These are phyloP conservation scores for Botryotinia narcissicola DNA, from an alignment of 2,329 filamentous ascomycete genomes.

Conservation along the genomic window DNA sequence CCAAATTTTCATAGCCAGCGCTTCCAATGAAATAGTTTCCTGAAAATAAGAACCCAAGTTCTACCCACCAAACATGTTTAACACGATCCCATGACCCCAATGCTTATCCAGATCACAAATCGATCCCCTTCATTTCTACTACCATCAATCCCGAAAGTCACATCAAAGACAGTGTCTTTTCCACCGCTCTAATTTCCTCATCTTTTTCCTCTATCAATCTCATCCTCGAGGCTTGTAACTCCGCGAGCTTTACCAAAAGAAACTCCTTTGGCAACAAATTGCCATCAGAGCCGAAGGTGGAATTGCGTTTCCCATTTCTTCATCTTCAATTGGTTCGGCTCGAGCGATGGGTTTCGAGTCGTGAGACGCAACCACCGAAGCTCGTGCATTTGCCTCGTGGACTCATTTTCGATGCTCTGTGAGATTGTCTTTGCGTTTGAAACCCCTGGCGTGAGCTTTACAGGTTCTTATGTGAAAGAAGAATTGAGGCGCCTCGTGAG, in stretches of 20 bases:
- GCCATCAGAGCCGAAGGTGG: too few species aligned
- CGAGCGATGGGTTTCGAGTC: too few species aligned
- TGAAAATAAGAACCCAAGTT: not conserved
- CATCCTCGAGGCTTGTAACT: not conserved
- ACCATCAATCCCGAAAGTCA: not conserved
- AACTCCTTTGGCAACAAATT: not conserved
- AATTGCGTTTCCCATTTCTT: not conserved
- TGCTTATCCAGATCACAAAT: not conserved
- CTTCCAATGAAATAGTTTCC: not conserved
- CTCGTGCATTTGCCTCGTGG: not conserved
- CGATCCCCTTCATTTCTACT: not conserved
- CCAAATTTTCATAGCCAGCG: not conserved
- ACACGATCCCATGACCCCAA: not conserved
- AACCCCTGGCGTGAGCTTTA: not conserved
- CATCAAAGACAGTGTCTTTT: not conserved
- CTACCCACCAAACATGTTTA: not conserved
- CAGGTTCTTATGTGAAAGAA: not conserved
- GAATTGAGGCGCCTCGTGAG: too few species aligned
- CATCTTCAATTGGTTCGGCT: not conserved
- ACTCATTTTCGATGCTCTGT: not conserved
- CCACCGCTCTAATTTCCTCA: not conserved
- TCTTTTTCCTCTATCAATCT: too few species aligned
- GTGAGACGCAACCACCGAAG: not conserved
- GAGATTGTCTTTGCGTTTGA: not conserved
- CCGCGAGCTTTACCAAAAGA: not conserved